phyloP scores from a whole-genome alignment of 2,329 filamentous ascomycete species.

The Fusarium sp. region DNA sequence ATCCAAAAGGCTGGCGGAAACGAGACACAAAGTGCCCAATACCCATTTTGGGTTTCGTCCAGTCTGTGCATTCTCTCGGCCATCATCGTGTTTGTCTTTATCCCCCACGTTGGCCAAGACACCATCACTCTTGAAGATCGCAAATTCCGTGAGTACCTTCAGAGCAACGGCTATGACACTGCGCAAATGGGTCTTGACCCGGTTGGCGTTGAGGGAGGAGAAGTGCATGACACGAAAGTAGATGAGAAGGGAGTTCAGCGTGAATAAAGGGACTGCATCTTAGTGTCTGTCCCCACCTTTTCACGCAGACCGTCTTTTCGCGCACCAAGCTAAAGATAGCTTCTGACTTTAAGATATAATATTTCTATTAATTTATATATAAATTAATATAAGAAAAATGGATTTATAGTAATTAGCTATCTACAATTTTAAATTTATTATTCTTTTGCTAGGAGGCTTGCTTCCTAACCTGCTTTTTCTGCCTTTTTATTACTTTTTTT shows the following conservation, averaged over 20 bases:
- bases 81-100: constrained; percentile 66
- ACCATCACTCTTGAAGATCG: constrained; percentile 84
- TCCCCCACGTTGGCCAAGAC: constrained; percentile 86
- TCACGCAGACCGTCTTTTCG: too few species aligned
- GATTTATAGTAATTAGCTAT: too few species aligned
- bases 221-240: constrained; percentile 12
- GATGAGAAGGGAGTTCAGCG: constrained; percentile 21
- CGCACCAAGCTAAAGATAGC: too few species aligned
- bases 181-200: constrained; percentile 62
- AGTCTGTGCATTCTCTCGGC: constrained; percentile 82
- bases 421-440: too few species aligned
- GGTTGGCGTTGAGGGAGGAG: constrained; percentile 35
- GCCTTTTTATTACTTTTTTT: too few species aligned
- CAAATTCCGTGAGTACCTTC: constrained; percentile 80
- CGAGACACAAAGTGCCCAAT: constrained; percentile 74
- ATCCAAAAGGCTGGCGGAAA: constrained; percentile 72
- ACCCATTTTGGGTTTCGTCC: constrained; percentile 90
- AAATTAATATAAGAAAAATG: too few species aligned
- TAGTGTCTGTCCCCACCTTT: too few species aligned
- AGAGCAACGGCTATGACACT: constrained; percentile 81
- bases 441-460: too few species aligned
- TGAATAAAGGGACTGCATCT: background rate
- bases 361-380: too few species aligned
- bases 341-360: too few species aligned
- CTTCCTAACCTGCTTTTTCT: too few species aligned